Evolutionary conservation across 139 green algal genomes (phyloP), one percentile per base, ranked within the genome.

Genomic region (Closterium sp.): DNA sequence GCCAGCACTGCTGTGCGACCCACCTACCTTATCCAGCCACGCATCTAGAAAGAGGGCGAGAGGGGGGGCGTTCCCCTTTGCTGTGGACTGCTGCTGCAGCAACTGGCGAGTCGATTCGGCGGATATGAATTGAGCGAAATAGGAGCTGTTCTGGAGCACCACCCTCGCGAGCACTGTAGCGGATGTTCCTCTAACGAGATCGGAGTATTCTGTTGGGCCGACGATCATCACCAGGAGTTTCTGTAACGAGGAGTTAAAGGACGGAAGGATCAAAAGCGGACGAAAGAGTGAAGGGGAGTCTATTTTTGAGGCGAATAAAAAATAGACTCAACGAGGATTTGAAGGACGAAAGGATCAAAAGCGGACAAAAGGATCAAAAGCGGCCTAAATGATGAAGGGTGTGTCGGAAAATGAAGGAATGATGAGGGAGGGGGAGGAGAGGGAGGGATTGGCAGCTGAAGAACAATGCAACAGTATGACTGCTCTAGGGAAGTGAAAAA

Each of bases 121-220:
- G 3, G 92, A 92, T 31, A 94, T 32, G 10, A 94, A 55, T 31
- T 89, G 85, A 9, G 38, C 31, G 85, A 94, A 94, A 28, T 86
- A 94, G 32, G 89, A 33, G 16, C 32, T 32, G 90, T 94, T 94
- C 85, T 94, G 90, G 10, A 94, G 90, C 92, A 97, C 91, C 85
- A 98, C 86, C 4, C 97, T 93, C 0, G 94, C 96, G 34, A 97
- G 94, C 33, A 98, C 95, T 0, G 88, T 90, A 21, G 96, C 91
- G 0, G 95, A 90, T 32, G 94, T 95, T 64, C 96, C 94, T 0
- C 94, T 89, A 10, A 97, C 95, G 34, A 97, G 87, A 9, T 93
- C 90, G 1, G 92, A 94, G n/a, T 94, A 90, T 36, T 85, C 34
- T 6, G 31, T 43, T 34, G 34, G 21, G 4, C 84, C 90, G 84